phyloP scores from a whole-genome alignment of 495 filamentous ascomycete genomes.

The Trichocladium antarcticum region DNA sequence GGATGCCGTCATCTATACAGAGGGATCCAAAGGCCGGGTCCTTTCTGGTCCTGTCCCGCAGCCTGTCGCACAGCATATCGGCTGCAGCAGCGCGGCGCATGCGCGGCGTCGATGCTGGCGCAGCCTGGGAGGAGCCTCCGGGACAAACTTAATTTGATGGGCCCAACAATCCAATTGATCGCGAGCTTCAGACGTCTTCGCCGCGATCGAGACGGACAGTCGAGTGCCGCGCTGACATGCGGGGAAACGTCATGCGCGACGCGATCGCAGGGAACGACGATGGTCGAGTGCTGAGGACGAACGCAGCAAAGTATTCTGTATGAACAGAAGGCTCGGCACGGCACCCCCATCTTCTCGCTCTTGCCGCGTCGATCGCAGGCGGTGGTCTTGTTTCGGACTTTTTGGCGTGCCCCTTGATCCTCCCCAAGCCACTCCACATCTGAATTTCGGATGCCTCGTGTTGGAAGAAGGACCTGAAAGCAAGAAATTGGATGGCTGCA shows the following conservation, averaged over 20 bases:
- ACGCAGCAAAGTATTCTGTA: neutral
- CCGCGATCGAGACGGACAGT: neutral
- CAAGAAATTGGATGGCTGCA: neutral
- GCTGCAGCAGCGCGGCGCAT: conserved; percentile 1
- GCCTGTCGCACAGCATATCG: neutral
- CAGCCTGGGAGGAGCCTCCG: neutral
- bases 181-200: neutral
- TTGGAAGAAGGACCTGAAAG: conserved; percentile 4
- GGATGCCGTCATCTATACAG: conserved; percentile 5
- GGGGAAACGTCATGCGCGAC: neutral
- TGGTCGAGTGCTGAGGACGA: neutral
- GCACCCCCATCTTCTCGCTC: too few species aligned
- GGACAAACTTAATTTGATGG: neutral
- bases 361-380: conserved; percentile 5
- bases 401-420: conserved; percentile 1
- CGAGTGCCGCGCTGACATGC: neutral
- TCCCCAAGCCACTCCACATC: conserved; percentile 2
- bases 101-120: neutral
- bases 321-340: too few species aligned
- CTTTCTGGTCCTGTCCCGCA: neutral
- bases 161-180: neutral
- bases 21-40: too few species aligned
- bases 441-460: conserved; percentile 7
- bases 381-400: conserved; percentile 7
- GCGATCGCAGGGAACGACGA: neutral